phyloP scores from a whole-genome alignment of 352 stramenopile genomes.

The Globisporangium uncinulatum region DNA sequence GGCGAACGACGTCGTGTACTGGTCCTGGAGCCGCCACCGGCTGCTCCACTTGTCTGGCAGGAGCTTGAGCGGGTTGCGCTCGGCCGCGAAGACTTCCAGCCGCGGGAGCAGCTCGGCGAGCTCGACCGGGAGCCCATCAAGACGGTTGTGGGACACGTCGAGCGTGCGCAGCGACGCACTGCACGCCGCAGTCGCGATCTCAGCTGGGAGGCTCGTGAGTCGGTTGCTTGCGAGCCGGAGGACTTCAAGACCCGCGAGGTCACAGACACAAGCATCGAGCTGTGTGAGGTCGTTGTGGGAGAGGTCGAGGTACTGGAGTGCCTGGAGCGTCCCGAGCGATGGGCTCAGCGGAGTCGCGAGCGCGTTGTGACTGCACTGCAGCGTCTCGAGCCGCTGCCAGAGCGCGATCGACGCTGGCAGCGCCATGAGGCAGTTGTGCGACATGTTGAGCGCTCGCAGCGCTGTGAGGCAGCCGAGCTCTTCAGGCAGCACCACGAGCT shows the following conservation, averaged over 20 bases:
- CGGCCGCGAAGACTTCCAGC: slow-evolving; percentile 55
- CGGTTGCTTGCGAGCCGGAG: slow-evolving; percentile 49
- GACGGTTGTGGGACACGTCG: slow-evolving; percentile 57
- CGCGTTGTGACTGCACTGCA: slow-evolving; percentile 52
- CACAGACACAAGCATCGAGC: slow-evolving; percentile 45
- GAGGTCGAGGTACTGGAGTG: slow-evolving; percentile 54
- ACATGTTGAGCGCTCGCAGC: slow-evolving; percentile 35
- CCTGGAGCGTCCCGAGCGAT: slow-evolving; percentile 19
- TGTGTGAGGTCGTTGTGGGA: slow-evolving; percentile 40
- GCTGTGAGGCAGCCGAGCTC: slow-evolving; percentile 48
- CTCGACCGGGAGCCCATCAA: slow-evolving; percentile 49
- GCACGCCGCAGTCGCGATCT: slow-evolving; percentile 21
- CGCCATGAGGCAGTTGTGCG: slow-evolving; percentile 39
- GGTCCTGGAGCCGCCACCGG: slow-evolving; percentile 46
- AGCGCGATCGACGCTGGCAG: slow-evolving; percentile 48
- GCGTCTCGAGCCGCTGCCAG: slow-evolving; percentile 27
- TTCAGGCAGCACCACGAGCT: slow-evolving; percentile 41
- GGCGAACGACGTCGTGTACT: slow-evolving; percentile 39
- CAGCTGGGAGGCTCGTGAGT: slow-evolving; percentile 31
- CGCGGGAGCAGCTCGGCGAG: slow-evolving; percentile 37
- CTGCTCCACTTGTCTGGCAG: slow-evolving; percentile 65
- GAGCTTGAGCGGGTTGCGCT: slow-evolving; percentile 41
- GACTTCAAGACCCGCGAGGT: slow-evolving; percentile 40
- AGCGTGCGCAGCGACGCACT: slow-evolving; percentile 33
- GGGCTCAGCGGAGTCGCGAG: slow-evolving; percentile 32